Base-by-base conservation (phyloP, 2,329 filamentous ascomycete species). In the Penicillium sp. region DNA sequence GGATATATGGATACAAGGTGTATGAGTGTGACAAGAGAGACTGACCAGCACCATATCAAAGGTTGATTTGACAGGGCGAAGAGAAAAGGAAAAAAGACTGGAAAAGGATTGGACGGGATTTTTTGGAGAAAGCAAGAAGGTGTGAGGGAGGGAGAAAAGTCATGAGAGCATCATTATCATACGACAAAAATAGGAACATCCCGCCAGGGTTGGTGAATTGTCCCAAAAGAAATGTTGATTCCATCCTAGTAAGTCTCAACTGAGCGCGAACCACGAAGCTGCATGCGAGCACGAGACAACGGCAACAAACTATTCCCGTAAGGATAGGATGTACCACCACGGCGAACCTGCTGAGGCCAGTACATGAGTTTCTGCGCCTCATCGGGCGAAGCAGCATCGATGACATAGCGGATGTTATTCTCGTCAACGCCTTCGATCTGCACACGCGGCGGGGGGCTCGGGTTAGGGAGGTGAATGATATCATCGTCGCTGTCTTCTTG, bases 401-500 rank as follows among this genome's bases (percentile, higher is more conserved):
- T 65, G 43, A 70, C 51, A 50, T 72, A 72, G 46, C 66, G 63
- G 19, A 72, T 69, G 43, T 72, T 72, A 50, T 74, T 72, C 31
- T 69, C 64, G 43, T 75, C 70, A 19, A 74, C 66, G 13, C 66
- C 67, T 29, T 72, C 68, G 44, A 73, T 68, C 34, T 69, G 68
- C 4, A 71, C 63, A 7, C 61, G 62, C 4, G 67, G 70, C 21
- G 61, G 60, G 1, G 60, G 58, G 6, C 33, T 62, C 11, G 68
- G 59, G 31, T 65, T 71, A 15, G 72, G 72, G 10, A 75, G 65
- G 5, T 73, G 68, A 41, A 73, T 69, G 46, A 75, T 68, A 13
- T 73, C 71, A 43, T 74, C 72, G 44, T 74, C 71, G 6, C 66
- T 68, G 11, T 72, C 68, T 31, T 71, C 68, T 7, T 53, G 53